phyloP scores from a whole-genome alignment of 73 alveolate species.

The Paramecium sonneborni region DNA sequence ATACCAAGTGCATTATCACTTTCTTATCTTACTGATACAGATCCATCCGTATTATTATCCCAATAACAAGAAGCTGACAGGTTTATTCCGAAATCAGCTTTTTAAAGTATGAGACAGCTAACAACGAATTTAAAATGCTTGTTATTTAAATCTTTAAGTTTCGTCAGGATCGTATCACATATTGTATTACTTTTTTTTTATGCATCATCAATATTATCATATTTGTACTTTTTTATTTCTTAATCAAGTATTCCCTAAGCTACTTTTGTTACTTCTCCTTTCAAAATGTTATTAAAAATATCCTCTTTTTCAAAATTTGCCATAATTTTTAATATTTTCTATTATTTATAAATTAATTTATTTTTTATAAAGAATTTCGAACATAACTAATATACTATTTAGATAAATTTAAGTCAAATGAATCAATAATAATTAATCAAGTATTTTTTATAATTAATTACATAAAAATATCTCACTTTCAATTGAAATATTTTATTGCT shows the following conservation, averaged over 20 bases:
- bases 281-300: background rate
- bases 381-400: no score
- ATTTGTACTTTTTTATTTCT: background rate
- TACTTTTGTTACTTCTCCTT: background rate
- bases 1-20: background rate
- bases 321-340: background rate
- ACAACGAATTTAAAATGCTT: conserved; percentile 81
- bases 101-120: conserved; percentile 77
- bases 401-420: no score
- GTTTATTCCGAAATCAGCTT: conserved; percentile 82
- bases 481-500: no score
- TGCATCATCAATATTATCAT: conserved; percentile 73
- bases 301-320: background rate
- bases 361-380: no score
- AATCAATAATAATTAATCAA: no score
- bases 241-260: background rate
- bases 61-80: conserved; percentile 82
- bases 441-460: no score
- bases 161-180: conserved; percentile 65
- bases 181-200: conserved; percentile 79
- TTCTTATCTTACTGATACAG: conserved; percentile 73
- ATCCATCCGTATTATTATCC: conserved; percentile 86
- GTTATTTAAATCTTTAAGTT: conserved; percentile 67
- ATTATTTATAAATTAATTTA: background rate
- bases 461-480: no score